These are phyloP conservation scores for Phenoliferia sp. DNA, from an alignment of 1,284 basidiomycete genomes.

Conservation along the genomic window DNA sequence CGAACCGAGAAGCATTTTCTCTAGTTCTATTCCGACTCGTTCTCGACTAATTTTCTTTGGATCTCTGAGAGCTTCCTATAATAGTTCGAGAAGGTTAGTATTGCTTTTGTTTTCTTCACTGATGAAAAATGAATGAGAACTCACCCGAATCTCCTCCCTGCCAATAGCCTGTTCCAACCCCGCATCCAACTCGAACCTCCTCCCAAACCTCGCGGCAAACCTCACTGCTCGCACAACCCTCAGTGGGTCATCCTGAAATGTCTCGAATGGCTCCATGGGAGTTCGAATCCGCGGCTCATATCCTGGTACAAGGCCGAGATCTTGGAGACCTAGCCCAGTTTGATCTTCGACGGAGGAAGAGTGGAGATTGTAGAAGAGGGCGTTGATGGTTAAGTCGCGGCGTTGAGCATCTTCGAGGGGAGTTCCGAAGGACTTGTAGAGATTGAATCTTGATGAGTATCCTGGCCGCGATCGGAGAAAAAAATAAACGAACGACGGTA, in stretches of 20 bases:
- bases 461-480: neutral
- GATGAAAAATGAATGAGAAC: constrained; percentile 13
- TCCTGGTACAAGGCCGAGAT: constrained; percentile 59
- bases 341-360: constrained; percentile 82
- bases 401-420: constrained; percentile 85
- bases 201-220: constrained; percentile 81
- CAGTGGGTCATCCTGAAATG: constrained; percentile 91
- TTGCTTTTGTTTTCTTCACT: neutral
- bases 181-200: constrained; percentile 62
- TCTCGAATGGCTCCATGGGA: constrained; percentile 77
- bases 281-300: constrained; percentile 61
- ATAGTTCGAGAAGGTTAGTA: neutral
- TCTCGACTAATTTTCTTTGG: constrained; percentile 77
- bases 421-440: constrained; percentile 77
- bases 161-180: constrained; percentile 64
- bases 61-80: constrained; percentile 57
- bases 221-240: constrained; percentile 84
- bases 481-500: constrained; percentile 56
- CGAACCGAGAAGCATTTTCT: constrained; percentile 82
- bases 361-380: constrained; percentile 95
- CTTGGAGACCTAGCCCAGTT: constrained; percentile 76
- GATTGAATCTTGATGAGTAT: neutral
- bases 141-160: constrained; percentile 65
- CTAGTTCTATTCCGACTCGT: constrained; percentile 80
- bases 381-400: constrained; percentile 92